These are phyloP conservation scores for Nidularia pulvinata DNA, from an alignment of 768 basidiomycete species.

Conservation along the genomic window DNA sequence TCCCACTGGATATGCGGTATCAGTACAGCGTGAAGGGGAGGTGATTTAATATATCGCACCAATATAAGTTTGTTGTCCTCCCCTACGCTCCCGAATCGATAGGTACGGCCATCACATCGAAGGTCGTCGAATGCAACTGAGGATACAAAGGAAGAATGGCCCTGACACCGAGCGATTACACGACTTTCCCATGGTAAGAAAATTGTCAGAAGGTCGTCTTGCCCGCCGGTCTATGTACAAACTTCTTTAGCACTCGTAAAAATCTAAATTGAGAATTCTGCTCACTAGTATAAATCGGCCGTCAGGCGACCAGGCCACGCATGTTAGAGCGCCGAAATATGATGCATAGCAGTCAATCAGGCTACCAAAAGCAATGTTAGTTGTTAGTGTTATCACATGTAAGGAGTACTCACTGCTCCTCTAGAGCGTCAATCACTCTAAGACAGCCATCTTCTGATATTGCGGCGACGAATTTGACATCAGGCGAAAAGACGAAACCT, in stretches of 20 bases:
- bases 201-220: constrained; percentile 95
- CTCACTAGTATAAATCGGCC: constrained; percentile 86
- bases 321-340: constrained; percentile 92
- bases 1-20: constrained; percentile 67
- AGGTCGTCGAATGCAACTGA: constrained; percentile 89
- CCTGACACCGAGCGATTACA: constrained; percentile 94
- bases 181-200: constrained; percentile 95
- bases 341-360: constrained; percentile 94
- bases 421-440: constrained; percentile 85
- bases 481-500: constrained; percentile 95
- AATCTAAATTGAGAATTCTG: neutral
- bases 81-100: constrained; percentile 94
- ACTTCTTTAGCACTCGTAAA: constrained; percentile 1
- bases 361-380: constrained; percentile 31
- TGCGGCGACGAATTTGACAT: constrained; percentile 87
- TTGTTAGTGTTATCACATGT: no score
- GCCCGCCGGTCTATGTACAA: constrained; percentile 79
- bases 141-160: constrained; percentile 94
- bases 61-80: constrained; percentile 96
- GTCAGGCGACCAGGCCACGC: constrained; percentile 95
- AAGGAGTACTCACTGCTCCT: constrained; percentile 66
- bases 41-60: constrained; percentile 36
- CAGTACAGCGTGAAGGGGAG: neutral
- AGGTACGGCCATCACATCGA: constrained; percentile 86
- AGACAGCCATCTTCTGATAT: constrained; percentile 94